Evolutionary conservation across 495 filamentous ascomycete genomes (phyloP).

Genomic region (Hyaloscypha finlandica): DNA sequence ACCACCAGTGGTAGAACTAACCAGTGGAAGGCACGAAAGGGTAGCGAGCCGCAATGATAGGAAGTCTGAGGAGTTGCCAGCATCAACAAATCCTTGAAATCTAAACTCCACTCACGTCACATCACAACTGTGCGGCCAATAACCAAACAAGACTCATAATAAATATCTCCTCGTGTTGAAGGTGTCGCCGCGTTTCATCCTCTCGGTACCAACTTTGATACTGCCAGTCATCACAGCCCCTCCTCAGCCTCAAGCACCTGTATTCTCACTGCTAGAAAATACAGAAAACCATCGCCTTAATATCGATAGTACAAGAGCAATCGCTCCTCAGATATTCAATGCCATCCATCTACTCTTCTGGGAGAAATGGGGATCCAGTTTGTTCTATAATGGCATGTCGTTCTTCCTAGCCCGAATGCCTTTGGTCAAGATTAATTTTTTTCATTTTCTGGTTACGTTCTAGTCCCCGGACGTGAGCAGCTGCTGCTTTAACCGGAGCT

Average conservation of each 20-base stretch:
- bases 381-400: constrained; percentile 71
- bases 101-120: too few relatives aligned
- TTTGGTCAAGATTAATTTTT: too few relatives aligned
- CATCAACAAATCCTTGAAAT: too few relatives aligned
- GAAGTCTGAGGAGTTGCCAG: too few relatives aligned
- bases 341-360: constrained; percentile 64
- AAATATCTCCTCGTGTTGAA: background rate
- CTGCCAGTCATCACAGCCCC: background rate
- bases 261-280: background rate
- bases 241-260: background rate
- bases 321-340: constrained; percentile 68
- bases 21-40: too few relatives aligned
- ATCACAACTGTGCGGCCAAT: too few relatives aligned
- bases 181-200: background rate
- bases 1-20: too few relatives aligned
- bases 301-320: constrained; percentile 38
- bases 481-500: too few relatives aligned
- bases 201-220: background rate
- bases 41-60: too few relatives aligned
- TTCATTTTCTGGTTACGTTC: too few relatives aligned
- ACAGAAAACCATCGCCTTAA: constrained; percentile 22
- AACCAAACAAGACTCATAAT: too few relatives aligned
- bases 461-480: too few relatives aligned
- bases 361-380: constrained; percentile 69
- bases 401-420: constrained; percentile 42